These are phyloP conservation scores for Schizosaccharomyces octosporus DNA, from an alignment of 805 yeast species.

Conservation along the genomic window DNA sequence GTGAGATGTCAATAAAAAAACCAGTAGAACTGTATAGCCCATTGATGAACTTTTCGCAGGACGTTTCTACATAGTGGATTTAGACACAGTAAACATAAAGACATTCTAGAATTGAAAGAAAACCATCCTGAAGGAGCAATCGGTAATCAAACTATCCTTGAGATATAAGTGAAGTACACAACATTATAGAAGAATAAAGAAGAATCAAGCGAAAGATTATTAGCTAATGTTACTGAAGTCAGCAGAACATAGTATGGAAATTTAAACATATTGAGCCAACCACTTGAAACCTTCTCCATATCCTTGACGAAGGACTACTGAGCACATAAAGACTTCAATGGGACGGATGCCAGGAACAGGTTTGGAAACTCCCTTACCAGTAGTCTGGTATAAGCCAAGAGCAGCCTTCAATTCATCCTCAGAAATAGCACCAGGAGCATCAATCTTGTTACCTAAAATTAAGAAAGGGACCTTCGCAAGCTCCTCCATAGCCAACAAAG, in stretches of 20 bases:
- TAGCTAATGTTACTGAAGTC: not conserved
- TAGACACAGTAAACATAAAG: not conserved
- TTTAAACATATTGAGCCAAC: slow-evolving; percentile 80
- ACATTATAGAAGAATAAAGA: not conserved
- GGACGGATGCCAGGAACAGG: slow-evolving; percentile 49
- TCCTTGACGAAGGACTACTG: slow-evolving; percentile 95
- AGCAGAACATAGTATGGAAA: not conserved
- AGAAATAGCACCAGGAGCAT: slow-evolving; percentile 75
- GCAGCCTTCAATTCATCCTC: slow-evolving; percentile 85
- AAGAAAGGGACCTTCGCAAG: slow-evolving; percentile 73
- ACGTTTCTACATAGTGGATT: too few relatives aligned
- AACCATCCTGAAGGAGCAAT: not conserved
- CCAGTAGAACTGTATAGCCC: too few relatives aligned
- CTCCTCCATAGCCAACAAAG: slow-evolving; percentile 79
- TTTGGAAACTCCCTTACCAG: slow-evolving; percentile 63
- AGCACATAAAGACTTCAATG: slow-evolving; percentile 88
- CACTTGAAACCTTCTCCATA: slow-evolving; percentile 96
- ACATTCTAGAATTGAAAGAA: not conserved
- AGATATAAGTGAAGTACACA: not conserved
- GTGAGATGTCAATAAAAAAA: too few relatives aligned
- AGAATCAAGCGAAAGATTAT: not conserved
- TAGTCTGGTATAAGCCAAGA: slow-evolving; percentile 64
- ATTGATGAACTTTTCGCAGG: too few relatives aligned
- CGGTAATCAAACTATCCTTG: not conserved
- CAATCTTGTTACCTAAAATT: slow-evolving; percentile 89